Conservation (phyloP, 169 alveolate genomes). For the Cryptosporidium viatorum region DNA sequence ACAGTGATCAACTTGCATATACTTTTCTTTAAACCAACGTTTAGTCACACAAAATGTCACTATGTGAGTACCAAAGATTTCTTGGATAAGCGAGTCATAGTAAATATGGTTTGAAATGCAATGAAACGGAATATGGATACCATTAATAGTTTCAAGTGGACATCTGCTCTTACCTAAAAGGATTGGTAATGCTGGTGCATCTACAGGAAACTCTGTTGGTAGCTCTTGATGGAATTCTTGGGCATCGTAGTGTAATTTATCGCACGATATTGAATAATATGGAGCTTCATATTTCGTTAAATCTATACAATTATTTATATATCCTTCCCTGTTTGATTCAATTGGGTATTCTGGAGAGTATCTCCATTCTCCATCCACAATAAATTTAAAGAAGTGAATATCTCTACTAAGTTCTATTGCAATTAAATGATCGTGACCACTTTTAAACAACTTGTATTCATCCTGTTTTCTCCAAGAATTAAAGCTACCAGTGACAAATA, state of each 20-base stretch:
- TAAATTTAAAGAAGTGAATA: conserved; percentile 57
- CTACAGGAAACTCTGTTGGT: conserved; percentile 68
- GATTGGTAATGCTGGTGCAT: conserved; percentile 66
- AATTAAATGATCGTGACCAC: conserved; percentile 64
- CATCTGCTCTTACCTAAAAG: conserved; percentile 62
- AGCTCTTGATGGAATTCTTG: conserved; percentile 48
- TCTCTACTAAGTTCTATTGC: conserved; percentile 39
- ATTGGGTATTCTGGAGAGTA: conserved; percentile 30
- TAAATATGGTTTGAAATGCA: conserved; percentile 63
- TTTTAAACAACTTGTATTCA: conserved; percentile 30
- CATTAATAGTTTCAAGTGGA: conserved; percentile 34
- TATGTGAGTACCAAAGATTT: conserved; percentile 41
- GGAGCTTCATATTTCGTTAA: conserved; percentile 40
- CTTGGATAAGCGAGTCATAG: conserved; percentile 63
- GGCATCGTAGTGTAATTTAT: background rate
- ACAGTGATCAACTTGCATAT: background rate
- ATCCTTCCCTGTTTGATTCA: conserved; percentile 31
- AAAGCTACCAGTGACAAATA: conserved; percentile 56
- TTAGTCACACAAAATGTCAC: conserved; percentile 59
- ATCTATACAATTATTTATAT: conserved; percentile 28
- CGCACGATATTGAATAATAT: background rate
- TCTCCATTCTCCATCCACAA: conserved; percentile 75
- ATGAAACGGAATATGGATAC: conserved; percentile 57
- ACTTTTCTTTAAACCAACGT: conserved; percentile 13
- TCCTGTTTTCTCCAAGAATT: conserved; percentile 50